phyloP scores from a whole-genome alignment of 352 stramenopile genomes.

The Thraustochytrium striatum region DNA sequence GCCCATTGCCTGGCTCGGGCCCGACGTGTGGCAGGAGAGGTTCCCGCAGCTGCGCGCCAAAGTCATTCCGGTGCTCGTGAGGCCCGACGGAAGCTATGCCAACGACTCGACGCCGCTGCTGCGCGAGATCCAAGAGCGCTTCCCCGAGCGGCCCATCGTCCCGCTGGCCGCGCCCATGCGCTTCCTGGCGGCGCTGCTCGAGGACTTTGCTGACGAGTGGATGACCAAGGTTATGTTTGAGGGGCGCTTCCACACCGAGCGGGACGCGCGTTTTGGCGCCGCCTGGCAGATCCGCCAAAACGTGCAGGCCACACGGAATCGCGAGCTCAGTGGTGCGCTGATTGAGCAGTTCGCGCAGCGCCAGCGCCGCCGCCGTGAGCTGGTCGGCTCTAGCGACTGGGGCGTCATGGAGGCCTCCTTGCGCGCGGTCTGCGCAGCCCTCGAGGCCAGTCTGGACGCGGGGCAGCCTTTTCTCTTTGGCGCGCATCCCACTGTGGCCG shows the following conservation, averaged over 20 bases:
- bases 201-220: constrained; percentile 38
- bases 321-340: background rate
- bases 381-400: background rate
- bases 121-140: background rate
- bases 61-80: constrained; percentile 22
- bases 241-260: constrained; percentile 5
- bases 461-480: constrained; percentile 21
- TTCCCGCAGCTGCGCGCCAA: constrained; percentile 7
- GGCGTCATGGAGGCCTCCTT: background rate
- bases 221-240: constrained; percentile 27
- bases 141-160: background rate
- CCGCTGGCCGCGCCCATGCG: background rate
- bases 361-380: background rate
- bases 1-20: background rate
- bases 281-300: background rate
- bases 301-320: background rate
- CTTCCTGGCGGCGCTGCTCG: background rate
- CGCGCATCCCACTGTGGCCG: background rate
- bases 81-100: background rate
- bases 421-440: background rate
- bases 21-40: background rate
- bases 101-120: constrained; percentile 28
- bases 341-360: background rate
- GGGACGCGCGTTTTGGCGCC: constrained; percentile 11
- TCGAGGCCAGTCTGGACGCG: background rate